Conservation (phyloP, 345 rosid species). For the Psidium friedrichsthalianum region DNA sequence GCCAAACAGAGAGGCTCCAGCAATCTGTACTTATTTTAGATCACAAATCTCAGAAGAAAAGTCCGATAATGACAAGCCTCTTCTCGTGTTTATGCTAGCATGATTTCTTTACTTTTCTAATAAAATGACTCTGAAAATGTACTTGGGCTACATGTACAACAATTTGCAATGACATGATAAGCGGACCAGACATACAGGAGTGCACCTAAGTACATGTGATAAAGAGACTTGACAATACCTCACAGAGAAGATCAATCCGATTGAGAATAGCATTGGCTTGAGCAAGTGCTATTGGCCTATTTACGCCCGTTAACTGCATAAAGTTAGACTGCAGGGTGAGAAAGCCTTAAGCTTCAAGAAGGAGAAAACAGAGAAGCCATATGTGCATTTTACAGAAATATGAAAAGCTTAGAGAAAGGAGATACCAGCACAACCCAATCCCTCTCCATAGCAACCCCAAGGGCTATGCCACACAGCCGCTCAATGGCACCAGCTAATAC, state of each 20-base stretch:
- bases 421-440: slow-evolving; percentile 96
- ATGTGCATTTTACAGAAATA: not conserved
- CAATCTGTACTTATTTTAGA: slow-evolving; percentile 36
- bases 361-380: slow-evolving; percentile 3
- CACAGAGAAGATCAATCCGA: slow-evolving; percentile 85
- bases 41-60: not conserved
- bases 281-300: slow-evolving; percentile 84
- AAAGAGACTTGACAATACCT: slow-evolving; percentile 28
- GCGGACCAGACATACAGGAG: not conserved
- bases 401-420: not conserved
- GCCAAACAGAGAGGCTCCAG: slow-evolving; percentile 80
- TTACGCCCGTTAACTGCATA: slow-evolving; percentile 76
- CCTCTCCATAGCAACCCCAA: slow-evolving; percentile 86
- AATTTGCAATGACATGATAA: not conserved
- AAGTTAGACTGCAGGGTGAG: slow-evolving; percentile 1
- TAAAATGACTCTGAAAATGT: not conserved
- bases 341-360: not conserved
- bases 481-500: slow-evolving; percentile 74
- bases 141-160: not conserved
- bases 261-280: slow-evolving; percentile 88
- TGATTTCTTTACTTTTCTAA: not conserved
- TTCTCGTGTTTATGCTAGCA: not conserved
- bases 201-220: not conserved
- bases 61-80: not conserved
- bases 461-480: slow-evolving; percentile 71